Conservation (phyloP, 2,329 filamentous ascomycete genomes). For the Cadophora sp. region DNA sequence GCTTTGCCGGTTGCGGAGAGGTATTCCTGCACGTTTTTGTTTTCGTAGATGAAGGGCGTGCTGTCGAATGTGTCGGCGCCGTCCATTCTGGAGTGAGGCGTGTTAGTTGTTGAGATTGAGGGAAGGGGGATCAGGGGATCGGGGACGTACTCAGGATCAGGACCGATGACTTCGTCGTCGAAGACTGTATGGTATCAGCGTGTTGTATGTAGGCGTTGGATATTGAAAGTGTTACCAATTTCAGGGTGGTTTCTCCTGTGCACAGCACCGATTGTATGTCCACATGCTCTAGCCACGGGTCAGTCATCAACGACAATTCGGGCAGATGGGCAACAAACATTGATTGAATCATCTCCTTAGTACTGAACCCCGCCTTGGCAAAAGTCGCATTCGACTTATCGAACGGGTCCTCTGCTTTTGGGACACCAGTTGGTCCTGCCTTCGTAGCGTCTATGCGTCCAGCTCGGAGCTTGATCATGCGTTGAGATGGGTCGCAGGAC, state of each 20-base stretch:
- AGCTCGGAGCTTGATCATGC: constrained; percentile 28
- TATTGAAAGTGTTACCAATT: constrained; percentile 16
- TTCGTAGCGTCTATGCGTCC: constrained; percentile 37
- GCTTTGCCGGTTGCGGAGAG: constrained; percentile 22
- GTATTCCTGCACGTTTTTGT: constrained; percentile 27
- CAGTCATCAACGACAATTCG: neutral
- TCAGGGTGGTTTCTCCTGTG: constrained; percentile 25
- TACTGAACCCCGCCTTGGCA: constrained; percentile 35
- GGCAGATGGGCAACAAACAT: constrained; percentile 23
- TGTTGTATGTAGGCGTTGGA: too few relatives aligned
- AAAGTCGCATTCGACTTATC: constrained; percentile 27
- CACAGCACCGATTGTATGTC: constrained; percentile 26
- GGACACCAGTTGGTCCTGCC: constrained; percentile 34
- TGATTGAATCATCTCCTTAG: constrained; percentile 33
- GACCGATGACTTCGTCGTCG: neutral
- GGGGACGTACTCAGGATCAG: neutral
- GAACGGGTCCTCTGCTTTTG: constrained; percentile 27
- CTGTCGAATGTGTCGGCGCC: constrained; percentile 27
- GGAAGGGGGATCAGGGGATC: neutral
- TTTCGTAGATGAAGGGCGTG: constrained; percentile 29
- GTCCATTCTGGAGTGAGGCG: neutral
- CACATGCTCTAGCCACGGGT: constrained; percentile 19
- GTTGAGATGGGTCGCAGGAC: constrained; percentile 22
- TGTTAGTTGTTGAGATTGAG: neutral
- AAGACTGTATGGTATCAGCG: neutral